These are phyloP conservation scores for Pythium phragmiticola DNA, from an alignment of 352 stramenopile species.

Conservation along the genomic window DNA sequence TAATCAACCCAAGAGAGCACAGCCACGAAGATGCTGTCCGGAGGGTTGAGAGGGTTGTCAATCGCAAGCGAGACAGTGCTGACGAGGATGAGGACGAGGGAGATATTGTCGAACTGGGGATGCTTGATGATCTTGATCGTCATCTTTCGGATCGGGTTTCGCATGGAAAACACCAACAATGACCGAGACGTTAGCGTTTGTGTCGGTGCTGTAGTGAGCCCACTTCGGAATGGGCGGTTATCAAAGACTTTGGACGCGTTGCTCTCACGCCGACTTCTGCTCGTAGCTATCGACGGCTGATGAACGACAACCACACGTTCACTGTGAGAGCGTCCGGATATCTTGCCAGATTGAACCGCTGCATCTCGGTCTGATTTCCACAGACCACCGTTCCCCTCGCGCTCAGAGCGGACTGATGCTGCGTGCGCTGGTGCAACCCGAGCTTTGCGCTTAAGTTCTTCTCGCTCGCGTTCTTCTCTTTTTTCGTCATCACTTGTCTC, in stretches of 20 bases:
- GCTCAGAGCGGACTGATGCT: constrained; percentile 14
- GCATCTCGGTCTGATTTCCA: constrained; percentile 18
- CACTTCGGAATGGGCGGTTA: constrained; percentile 12
- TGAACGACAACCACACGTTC: constrained; percentile 6
- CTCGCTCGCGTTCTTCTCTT: constrained; percentile 36
- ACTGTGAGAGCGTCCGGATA: constrained; percentile 3
- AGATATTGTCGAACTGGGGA: constrained; percentile 72
- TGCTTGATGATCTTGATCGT: constrained; percentile 46
- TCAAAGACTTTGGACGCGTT: constrained; percentile 22
- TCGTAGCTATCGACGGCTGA: neutral
- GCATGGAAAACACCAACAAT: constrained; percentile 40
- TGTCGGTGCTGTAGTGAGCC: neutral
- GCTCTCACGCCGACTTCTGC: constrained; percentile 15
- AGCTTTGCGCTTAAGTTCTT: constrained; percentile 32
- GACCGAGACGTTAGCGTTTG: constrained; percentile 34
- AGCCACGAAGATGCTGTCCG: constrained; percentile 39
- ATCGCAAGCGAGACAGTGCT: constrained; percentile 70
- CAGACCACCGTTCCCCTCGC: constrained; percentile 2
- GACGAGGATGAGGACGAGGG: constrained; percentile 68
- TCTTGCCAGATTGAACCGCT: neutral
- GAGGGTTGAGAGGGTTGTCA: constrained; percentile 67
- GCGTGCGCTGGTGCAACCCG: constrained; percentile 15
- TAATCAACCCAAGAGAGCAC: constrained; percentile 65
- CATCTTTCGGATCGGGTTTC: constrained; percentile 33
- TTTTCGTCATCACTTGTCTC: constrained; percentile 58